Percentiles rank a stretch among this genome's conserved stretches.
Evolutionary conservation across 805 yeast genomes (phyloP).

Genomic region (Maudiozyma turicensis): DNA sequence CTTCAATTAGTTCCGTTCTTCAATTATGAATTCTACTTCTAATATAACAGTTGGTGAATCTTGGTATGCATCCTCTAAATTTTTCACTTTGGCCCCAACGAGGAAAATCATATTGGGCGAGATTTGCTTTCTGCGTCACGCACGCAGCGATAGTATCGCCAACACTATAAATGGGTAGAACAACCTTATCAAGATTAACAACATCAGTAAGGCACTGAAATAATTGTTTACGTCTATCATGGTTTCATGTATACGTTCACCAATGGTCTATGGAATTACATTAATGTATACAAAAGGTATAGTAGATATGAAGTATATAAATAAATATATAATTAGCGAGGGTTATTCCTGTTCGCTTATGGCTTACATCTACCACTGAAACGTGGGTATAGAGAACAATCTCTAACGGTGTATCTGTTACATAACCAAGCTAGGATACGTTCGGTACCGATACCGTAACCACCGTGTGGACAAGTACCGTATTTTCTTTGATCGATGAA

Average conservation of each 20-base stretch:
- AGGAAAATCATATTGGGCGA: too few relatives aligned
- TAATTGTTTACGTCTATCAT: too few relatives aligned
- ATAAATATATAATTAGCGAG: not conserved
- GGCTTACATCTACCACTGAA: constrained; percentile 98
- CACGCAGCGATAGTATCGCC: too few relatives aligned
- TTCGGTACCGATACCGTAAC: constrained; percentile 97
- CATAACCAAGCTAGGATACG: constrained; percentile 97
- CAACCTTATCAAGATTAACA: too few relatives aligned
- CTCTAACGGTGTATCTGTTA: constrained; percentile 96
- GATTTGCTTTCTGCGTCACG: too few relatives aligned
- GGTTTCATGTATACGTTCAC: not conserved
- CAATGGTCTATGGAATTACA: not conserved
- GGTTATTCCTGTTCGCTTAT: constrained; percentile 25
- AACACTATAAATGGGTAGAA: too few relatives aligned
- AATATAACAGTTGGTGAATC: too few relatives aligned
- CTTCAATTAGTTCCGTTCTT: not conserved
- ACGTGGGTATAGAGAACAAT: constrained; percentile 95
- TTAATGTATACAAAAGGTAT: not conserved
- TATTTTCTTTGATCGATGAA: constrained; percentile 90
- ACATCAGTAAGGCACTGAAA: too few relatives aligned
- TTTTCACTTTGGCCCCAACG: too few relatives aligned
- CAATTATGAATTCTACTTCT: too few relatives aligned
- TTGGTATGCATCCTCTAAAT: too few relatives aligned
- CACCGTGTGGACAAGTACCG: constrained; percentile 98
- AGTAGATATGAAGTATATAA: not conserved